These are phyloP conservation scores for Malus hybrid DNA, from an alignment of 331 rosid genomes.

Conservation along the genomic window DNA sequence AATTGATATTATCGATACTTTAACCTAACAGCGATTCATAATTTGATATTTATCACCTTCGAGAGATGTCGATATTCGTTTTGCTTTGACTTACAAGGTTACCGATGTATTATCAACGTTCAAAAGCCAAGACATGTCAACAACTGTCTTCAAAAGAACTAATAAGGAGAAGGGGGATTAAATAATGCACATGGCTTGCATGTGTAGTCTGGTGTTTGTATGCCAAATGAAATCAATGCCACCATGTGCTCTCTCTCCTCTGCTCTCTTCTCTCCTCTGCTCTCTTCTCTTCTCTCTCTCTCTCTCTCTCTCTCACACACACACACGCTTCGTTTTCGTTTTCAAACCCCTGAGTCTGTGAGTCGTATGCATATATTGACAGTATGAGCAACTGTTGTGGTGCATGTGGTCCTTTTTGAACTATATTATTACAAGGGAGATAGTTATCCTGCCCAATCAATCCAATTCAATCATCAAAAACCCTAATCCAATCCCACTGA, in stretches of 20 bases:
- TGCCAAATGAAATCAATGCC: slow-evolving; percentile 1
- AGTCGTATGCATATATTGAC: neutral
- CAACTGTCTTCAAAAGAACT: neutral
- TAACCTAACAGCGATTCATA: too few relatives aligned
- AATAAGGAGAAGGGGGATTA: neutral
- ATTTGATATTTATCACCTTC: neutral
- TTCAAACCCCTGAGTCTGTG: neutral
- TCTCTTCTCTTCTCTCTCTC: neutral
- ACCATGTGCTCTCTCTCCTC: neutral
- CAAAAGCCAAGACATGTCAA: neutral
- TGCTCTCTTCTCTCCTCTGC: neutral
- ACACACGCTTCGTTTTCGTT: neutral
- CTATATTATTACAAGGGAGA: neutral
- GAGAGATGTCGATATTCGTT: neutral
- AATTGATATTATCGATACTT: neutral
- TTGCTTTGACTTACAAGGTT: neutral
- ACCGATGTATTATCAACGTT: neutral
- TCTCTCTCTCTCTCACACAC: neutral
- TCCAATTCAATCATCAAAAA: neutral
- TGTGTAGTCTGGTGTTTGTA: neutral
- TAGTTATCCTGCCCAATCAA: neutral
- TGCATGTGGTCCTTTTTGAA: neutral
- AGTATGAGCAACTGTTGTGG: neutral
- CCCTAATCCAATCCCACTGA: slow-evolving; percentile 17
- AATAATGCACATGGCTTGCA: slow-evolving; percentile 15